Conservation (phyloP, 192 early-diverging fungal genomes). For the Dissophora ornata region DNA sequence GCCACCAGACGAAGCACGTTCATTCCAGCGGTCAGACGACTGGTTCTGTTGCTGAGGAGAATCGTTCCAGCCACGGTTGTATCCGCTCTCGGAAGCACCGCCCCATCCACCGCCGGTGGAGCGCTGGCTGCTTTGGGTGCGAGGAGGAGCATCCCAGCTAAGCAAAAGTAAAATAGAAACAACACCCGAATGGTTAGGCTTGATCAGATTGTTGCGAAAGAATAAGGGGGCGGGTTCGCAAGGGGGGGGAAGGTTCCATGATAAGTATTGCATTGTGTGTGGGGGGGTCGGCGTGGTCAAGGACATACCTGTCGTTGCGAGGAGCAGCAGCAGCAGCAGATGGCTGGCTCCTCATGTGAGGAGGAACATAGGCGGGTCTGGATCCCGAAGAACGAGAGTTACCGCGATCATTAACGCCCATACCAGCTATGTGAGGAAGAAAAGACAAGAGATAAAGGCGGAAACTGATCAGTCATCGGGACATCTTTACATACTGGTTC, state of each 20-base stretch:
- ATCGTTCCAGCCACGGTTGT: conserved; percentile 53
- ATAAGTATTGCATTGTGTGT: neutral
- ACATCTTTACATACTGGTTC: too few relatives aligned
- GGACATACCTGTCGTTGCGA: conserved; percentile 37
- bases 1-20: conserved; percentile 59
- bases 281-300: neutral
- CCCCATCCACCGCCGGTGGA: conserved; percentile 38
- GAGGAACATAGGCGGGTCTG: conserved; percentile 62
- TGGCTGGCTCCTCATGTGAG: conserved; percentile 40
- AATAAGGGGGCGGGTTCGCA: conserved; percentile 15
- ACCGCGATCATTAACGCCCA: conserved; percentile 72
- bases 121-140: conserved; percentile 11
- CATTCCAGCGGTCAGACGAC: conserved; percentile 38
- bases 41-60: conserved; percentile 39
- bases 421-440: conserved; percentile 64
- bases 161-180: conserved; percentile 8
- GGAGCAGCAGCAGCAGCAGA: conserved; percentile 24
- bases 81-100: conserved; percentile 55
- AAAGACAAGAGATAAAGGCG: neutral
- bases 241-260: too few relatives aligned
- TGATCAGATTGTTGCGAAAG: neutral
- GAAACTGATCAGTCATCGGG: neutral
- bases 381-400: conserved; percentile 42
- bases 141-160: conserved; percentile 49
- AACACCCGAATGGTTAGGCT: neutral